A percentile compares a stretch with the other conserved stretches of the same genome.
These are phyloP conservation scores for Stereocaulon alpinum DNA, from an alignment of 495 filamentous ascomycete genomes.

Conservation along the genomic window DNA sequence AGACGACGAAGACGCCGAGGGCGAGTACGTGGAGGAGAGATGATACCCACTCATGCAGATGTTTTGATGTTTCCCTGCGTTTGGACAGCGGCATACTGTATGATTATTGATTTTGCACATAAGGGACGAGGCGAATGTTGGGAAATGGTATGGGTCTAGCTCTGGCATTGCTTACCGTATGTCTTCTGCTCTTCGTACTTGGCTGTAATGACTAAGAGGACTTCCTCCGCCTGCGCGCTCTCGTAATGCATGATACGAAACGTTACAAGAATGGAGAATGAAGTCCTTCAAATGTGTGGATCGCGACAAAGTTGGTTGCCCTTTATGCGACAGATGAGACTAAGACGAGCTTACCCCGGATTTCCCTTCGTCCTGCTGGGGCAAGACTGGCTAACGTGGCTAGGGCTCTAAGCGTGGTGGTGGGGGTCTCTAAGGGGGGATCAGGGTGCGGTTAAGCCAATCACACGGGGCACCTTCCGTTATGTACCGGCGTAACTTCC, in stretches of 20 bases:
- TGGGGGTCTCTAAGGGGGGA: neutral
- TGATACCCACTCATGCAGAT: neutral
- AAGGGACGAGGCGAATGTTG: neutral
- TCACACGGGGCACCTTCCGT: neutral
- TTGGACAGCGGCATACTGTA: neutral
- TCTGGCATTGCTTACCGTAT: too few species aligned
- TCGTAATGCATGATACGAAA: neutral
- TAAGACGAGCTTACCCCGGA: neutral
- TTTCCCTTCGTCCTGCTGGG: neutral
- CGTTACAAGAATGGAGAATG: neutral
- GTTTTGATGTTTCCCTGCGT: neutral
- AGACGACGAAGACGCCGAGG: slow-evolving; percentile 15
- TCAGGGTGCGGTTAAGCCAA: neutral
- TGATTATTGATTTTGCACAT: neutral
- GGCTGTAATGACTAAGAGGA: too few species aligned
- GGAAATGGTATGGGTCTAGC: too few species aligned
- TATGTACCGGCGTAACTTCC: neutral
- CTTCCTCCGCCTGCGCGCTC: neutral
- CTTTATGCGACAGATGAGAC: neutral
- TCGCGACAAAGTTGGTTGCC: too few species aligned
- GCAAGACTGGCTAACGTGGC: neutral
- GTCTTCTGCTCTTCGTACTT: too few species aligned
- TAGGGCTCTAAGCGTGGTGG: slow-evolving; percentile 1
- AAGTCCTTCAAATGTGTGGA: too few species aligned
- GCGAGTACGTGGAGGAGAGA: slow-evolving; percentile 12